Conservation (phyloP, 768 basidiomycete species). For the Tephrocybe rancida region DNA sequence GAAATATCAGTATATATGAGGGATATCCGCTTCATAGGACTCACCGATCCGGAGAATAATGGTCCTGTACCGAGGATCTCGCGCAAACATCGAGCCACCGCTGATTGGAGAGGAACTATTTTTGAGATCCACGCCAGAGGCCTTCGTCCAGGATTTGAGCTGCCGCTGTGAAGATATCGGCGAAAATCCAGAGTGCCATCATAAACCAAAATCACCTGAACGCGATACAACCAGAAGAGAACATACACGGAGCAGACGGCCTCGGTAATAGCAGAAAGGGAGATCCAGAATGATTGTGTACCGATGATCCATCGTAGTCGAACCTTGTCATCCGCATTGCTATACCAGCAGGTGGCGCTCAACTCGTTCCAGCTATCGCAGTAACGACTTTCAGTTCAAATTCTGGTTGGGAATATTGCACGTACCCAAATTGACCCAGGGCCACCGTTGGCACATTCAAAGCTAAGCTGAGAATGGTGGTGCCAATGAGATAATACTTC, state of each 20-base stretch:
- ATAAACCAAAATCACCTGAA: too few relatives aligned
- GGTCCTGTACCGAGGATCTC: conserved; percentile 9
- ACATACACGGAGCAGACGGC: conserved; percentile 18
- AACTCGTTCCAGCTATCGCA: conserved; percentile 17
- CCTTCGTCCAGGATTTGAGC: too few relatives aligned
- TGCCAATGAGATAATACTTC: conserved; percentile 25
- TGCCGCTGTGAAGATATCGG: too few relatives aligned
- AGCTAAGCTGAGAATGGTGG: conserved; percentile 15
- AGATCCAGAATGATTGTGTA: conserved; percentile 26
- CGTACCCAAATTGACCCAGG: conserved; percentile 25
- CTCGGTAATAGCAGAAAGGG: conserved; percentile 20
- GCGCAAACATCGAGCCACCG: background rate
- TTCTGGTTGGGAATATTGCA: too few relatives aligned
- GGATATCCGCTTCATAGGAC: background rate
- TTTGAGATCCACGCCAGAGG: background rate
- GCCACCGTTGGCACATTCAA: conserved; percentile 22
- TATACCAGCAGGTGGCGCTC: conserved; percentile 24
- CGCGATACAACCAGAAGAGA: conserved; percentile 17
- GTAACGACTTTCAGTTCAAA: too few relatives aligned
- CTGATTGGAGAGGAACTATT: background rate
- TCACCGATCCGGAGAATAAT: conserved; percentile 18
- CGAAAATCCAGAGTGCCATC: too few relatives aligned
- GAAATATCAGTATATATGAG: too few relatives aligned
- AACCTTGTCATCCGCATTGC: conserved; percentile 10
- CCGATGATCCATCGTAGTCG: conserved; percentile 25